These are phyloP conservation scores for Lactuca sativa DNA, from an alignment of 129 eudicot species.

Conservation along the genomic window DNA sequence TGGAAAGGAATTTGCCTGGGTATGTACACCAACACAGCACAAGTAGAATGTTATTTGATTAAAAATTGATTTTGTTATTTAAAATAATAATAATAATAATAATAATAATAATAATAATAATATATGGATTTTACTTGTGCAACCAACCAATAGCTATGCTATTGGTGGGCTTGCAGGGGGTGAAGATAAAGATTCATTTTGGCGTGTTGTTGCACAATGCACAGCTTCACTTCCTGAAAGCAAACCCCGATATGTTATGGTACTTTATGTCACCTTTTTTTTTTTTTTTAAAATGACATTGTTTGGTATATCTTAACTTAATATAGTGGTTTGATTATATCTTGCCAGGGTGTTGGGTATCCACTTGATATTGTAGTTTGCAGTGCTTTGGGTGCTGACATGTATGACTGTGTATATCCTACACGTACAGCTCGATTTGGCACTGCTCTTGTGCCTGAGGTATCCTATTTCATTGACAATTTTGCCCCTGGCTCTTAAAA, in stretches of 20 bases:
- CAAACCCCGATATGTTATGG: slow-evolving; percentile 99
- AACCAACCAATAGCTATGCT: slow-evolving; percentile 66
- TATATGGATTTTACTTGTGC: slow-evolving; percentile 24
- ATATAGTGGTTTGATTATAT: slow-evolving; percentile 10
- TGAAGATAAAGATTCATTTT: slow-evolving; percentile 96
- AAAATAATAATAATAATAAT: too few species aligned
- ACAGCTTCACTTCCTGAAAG: slow-evolving; percentile 92
- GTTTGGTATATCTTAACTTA: neutral
- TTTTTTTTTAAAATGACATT: neutral
- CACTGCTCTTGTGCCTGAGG: slow-evolving; percentile 97
- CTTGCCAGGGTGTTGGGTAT: slow-evolving; percentile 84
- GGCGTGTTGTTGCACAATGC: slow-evolving; percentile 99
- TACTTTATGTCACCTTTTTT: slow-evolving; percentile 16
- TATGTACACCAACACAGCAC: slow-evolving; percentile 27
- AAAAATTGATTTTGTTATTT: neutral
- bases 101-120: too few species aligned
- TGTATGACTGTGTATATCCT: slow-evolving; percentile 95
- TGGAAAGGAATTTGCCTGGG: slow-evolving; percentile 93
- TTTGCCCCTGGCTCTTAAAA: neutral
- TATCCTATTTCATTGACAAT: slow-evolving; percentile 20
- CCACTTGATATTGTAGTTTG: slow-evolving; percentile 98
- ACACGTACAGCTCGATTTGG: slow-evolving; percentile 99
- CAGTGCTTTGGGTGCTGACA: slow-evolving; percentile 98
- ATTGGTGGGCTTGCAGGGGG: slow-evolving; percentile 99
- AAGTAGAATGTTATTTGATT: neutral